Percentiles rank a stretch among this genome's conserved stretches.
Evolutionary conservation across 2,329 filamentous ascomycete genomes (phyloP).

Genomic region (Bipolaris sorokiniana): DNA sequence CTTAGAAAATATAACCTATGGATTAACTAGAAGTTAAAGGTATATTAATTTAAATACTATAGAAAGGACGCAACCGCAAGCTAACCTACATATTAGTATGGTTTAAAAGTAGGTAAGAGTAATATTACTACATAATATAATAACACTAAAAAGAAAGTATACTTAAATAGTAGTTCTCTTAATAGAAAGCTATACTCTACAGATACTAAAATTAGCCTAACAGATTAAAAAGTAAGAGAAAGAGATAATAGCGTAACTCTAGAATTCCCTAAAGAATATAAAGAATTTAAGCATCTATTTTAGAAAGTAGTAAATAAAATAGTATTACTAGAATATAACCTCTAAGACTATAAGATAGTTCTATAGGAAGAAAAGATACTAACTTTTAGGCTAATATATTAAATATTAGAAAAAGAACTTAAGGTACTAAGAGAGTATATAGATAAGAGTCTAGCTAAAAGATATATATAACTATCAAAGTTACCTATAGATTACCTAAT

Average conservation of each 20-base stretch:
- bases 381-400: too few species aligned
- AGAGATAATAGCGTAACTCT: not conserved
- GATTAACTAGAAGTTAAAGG: too few species aligned
- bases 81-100: too few species aligned
- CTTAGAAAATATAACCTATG: too few species aligned
- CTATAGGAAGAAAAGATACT: too few species aligned
- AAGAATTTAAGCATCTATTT: conserved; percentile 4
- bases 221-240: not conserved
- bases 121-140: not conserved
- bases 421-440: too few species aligned
- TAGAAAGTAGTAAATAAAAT: not conserved
- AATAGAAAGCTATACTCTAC: not conserved
- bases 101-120: too few species aligned
- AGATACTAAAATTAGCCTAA: not conserved
- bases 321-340: conserved; percentile 4
- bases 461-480: not conserved
- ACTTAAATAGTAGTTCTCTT: not conserved
- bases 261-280: not conserved
- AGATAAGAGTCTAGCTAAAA: too few species aligned
- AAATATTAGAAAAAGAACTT: too few species aligned
- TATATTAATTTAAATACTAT: too few species aligned
- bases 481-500: conserved; percentile 4
- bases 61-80: too few species aligned
- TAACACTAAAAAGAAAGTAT: not conserved
- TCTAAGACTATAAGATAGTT: conserved; percentile 3